Evolutionary conservation across 2,329 filamentous ascomycete genomes (phyloP).

Genomic region (Sarocladium brachiariae): DNA sequence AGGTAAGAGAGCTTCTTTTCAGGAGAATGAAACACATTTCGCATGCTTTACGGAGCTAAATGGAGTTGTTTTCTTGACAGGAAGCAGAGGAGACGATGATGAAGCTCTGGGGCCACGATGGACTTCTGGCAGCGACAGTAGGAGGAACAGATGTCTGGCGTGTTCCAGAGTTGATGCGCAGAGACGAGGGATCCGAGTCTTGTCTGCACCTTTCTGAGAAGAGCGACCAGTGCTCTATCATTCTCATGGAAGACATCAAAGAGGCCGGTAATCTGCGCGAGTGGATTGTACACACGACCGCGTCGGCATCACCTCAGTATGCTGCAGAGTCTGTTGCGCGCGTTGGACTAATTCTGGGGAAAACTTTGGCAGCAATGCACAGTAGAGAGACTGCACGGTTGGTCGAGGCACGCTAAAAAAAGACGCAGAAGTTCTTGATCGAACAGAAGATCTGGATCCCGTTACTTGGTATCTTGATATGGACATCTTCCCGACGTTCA

Average conservation of each 20-base stretch:
- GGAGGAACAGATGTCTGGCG: background rate
- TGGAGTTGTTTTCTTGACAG: background rate
- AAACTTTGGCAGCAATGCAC: constrained; percentile 7
- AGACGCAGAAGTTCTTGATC: background rate
- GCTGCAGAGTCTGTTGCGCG: background rate
- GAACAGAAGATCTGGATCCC: constrained; percentile 2
- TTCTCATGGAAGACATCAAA: constrained; percentile 11
- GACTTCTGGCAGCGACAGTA: background rate
- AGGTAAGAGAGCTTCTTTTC: background rate
- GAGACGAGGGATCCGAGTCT: background rate
- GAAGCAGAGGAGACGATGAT: constrained; percentile 5
- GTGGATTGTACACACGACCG: background rate
- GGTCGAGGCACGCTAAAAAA: background rate
- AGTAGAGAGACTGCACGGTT: background rate
- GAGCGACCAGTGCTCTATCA: background rate
- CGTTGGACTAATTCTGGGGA: constrained; percentile 2
- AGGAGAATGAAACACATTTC: background rate
- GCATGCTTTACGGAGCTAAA: background rate
- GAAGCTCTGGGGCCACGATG: background rate
- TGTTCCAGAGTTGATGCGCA: background rate
- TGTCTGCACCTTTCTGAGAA: background rate
- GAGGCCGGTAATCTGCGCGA: constrained; percentile 2
- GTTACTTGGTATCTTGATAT: constrained; percentile 10
- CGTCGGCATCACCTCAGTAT: background rate
- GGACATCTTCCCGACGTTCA: constrained; percentile 8